Evolutionary conservation across 306 rosid species (phyloP), one percentile per base, ranked within the genome.

Genomic region (Quercus mongolica): DNA sequence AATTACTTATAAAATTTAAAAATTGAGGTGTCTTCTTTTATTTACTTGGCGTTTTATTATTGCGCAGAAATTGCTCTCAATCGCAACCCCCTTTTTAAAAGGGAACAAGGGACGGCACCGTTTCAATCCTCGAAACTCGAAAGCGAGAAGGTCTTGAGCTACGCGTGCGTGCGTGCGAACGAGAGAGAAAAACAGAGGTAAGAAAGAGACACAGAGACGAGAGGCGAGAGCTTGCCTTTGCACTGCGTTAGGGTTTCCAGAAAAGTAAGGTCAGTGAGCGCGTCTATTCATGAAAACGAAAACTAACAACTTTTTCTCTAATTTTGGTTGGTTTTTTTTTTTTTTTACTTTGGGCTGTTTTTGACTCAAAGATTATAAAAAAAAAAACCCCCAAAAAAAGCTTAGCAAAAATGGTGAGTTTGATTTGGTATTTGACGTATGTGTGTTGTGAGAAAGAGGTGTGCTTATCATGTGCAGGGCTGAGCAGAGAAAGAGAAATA

Each of bases 361-460:
- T 46, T 59, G 44, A 56, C 26, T 75, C 54, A 65, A 65, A 12
- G 71, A 65, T 65, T 19, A 33, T 41, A 31, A 65, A 25, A 25
- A 25, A 25, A 25, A 25, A 5, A 31, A 8, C 17, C 54, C 54
- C 54, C 4, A 12, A 49, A 49, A 49, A 49, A 49, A 49, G 67
- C 35, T 7, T 41, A 76, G 49, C 38, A 73, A 83, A 62, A 65
- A 79, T 82, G 88, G 89, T 87, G 89, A 85, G 87, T 87, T 87
- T 87, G 82, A 83, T 87, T 87, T 88, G 91, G 91, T 80, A 83
- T 74, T 75, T 83, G 84, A 80, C 72, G 85, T 69, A 71, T 87
- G 77, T 92, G 96, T 88, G 97, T 92, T 88, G 97, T 92, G 96
- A 92, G 97, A 92, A 85, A 89, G 96, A 88, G 92, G 88, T 89